A percentile compares a stretch with the other conserved stretches of the same genome.
Conservation (phyloP, 2,329 filamentous ascomycete species). For the Monilinia fructigena region DNA sequence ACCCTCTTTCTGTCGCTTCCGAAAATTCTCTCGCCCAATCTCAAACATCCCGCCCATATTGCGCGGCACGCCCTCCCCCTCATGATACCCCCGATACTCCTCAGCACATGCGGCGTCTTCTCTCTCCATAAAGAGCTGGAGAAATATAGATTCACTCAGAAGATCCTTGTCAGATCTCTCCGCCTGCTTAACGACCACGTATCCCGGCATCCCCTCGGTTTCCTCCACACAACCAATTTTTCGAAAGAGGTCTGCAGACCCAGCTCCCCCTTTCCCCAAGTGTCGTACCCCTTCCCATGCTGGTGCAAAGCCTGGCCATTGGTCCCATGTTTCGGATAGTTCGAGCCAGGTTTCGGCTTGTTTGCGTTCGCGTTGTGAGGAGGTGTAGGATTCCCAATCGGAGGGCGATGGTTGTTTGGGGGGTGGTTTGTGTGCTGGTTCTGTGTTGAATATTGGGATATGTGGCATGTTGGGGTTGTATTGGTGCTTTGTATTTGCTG, state of each 20-base stretch:
- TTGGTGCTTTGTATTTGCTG: not conserved
- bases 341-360: not conserved
- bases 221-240: not conserved
- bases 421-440: not conserved
- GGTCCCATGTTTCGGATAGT: not conserved
- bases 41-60: slow-evolving; percentile 11
- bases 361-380: not conserved
- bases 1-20: not conserved
- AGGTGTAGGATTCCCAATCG: not conserved
- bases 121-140: not conserved
- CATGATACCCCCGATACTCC: not conserved
- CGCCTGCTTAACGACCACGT: slow-evolving; percentile 1
- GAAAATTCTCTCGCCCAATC: not conserved
- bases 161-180: not conserved
- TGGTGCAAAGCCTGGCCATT: not conserved
- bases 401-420: not conserved
- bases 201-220: not conserved
- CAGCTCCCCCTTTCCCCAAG: not conserved
- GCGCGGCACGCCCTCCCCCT: not conserved
- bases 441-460: not conserved
- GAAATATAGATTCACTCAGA: not conserved
- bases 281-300: slow-evolving; percentile 6
- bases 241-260: slow-evolving; percentile 5
- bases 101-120: slow-evolving; percentile 1
- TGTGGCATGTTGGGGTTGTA: not conserved